These are phyloP conservation scores for Trypanosoma conorhini DNA, from an alignment of 208 protist genomes.

Conservation along the genomic window DNA sequence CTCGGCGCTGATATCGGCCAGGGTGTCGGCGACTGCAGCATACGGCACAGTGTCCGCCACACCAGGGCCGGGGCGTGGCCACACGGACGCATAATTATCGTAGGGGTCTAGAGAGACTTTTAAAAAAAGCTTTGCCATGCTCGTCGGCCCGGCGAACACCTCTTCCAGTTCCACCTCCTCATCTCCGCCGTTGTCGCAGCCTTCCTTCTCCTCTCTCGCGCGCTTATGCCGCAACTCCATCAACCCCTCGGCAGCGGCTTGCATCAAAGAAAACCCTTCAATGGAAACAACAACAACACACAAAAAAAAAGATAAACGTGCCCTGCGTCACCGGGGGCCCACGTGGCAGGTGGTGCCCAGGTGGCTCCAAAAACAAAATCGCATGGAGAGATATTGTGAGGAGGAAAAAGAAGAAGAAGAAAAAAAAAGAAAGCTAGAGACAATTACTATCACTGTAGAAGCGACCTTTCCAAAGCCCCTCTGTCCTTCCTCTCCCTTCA, in stretches of 20 bases:
- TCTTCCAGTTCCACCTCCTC: conserved; percentile 33
- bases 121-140: conserved; percentile 83
- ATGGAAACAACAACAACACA: not conserved
- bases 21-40: conserved; percentile 68
- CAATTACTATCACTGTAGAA: not conserved
- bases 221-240: not conserved
- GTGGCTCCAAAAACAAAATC: not conserved
- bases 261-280: not conserved
- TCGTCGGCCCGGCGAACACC: conserved; percentile 38
- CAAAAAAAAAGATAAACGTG: not conserved
- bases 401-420: conserved; percentile 20
- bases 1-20: conserved; percentile 85
- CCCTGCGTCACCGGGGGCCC: not conserved
- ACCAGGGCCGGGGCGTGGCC: conserved; percentile 31
- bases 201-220: conserved; percentile 7
- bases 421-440: conserved; percentile 19
- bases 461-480: not conserved
- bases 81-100: conserved; percentile 34
- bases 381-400: not conserved
- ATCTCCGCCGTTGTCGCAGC: conserved; percentile 21
- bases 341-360: not conserved
- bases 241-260: not conserved
- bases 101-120: conserved; percentile 44
- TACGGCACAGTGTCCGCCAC: conserved; percentile 56
- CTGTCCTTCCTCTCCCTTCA: not conserved